Evolutionary conservation across 768 basidiomycete genomes (phyloP).

Genomic region (Kwoniella pini): DNA sequence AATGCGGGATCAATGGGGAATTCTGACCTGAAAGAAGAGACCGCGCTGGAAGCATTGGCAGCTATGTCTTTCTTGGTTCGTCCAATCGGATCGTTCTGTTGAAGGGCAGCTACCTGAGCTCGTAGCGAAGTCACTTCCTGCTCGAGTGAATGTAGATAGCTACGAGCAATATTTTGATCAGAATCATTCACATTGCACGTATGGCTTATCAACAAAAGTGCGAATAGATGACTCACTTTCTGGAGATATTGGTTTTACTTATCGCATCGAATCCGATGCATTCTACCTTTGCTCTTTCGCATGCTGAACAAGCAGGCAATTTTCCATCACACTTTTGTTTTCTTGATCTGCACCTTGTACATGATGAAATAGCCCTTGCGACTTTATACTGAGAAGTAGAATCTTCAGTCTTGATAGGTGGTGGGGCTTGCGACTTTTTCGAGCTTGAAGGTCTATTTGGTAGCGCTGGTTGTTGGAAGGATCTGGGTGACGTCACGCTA

Average conservation of each 20-base stretch:
- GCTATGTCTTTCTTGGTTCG: conserved; percentile 26
- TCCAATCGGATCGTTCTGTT: conserved; percentile 17
- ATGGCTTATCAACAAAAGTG: background rate
- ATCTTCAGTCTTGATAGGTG: conserved; percentile 9
- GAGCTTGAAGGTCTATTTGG: background rate
- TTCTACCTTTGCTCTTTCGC: conserved; percentile 55
- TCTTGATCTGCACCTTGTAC: conserved; percentile 53
- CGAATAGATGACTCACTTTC: conserved; percentile 44
- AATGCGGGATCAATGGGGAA: conserved; percentile 36
- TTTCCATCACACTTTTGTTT: conserved; percentile 56
- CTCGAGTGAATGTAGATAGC: conserved; percentile 55
- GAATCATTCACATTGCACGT: conserved; percentile 3
- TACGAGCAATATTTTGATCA: conserved; percentile 9
- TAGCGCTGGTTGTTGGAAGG: conserved; percentile 6
- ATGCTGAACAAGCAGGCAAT: conserved; percentile 53
- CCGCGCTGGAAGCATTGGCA: conserved; percentile 25
- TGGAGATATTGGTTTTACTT: conserved; percentile 54
- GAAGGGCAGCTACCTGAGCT: conserved; percentile 44
- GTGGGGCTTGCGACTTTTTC: background rate
- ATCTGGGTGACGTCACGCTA: conserved; percentile 14
- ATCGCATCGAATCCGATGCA: conserved; percentile 57
- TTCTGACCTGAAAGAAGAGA: conserved; percentile 21
- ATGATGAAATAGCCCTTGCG: conserved; percentile 54
- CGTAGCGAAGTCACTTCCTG: conserved; percentile 53
- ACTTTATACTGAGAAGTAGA: conserved; percentile 44